Conservation (phyloP, 1,139 yeast species). For the Diutina pseudorugosa region DNA sequence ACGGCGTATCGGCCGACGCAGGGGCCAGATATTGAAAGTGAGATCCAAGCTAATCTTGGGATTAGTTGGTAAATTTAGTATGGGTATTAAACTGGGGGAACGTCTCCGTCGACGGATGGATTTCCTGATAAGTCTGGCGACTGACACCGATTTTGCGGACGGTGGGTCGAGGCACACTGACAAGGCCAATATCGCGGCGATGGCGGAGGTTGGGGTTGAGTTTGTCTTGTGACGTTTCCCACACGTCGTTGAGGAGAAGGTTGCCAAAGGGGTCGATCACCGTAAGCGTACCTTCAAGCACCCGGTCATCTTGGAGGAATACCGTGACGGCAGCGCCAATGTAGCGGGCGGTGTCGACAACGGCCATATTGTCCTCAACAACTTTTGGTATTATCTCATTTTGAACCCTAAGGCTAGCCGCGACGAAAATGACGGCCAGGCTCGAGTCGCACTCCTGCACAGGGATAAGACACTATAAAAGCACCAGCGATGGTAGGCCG, state of each 20-base stretch:
- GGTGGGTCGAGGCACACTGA: constrained; percentile 27
- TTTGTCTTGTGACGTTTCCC: constrained; percentile 21
- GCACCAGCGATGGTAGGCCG: neutral
- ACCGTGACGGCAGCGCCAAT: constrained; percentile 10
- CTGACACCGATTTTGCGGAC: neutral
- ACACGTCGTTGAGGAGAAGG: constrained; percentile 23
- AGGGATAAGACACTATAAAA: neutral
- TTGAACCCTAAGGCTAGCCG: neutral
- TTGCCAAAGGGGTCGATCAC: constrained; percentile 38
- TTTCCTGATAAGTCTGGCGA: neutral
- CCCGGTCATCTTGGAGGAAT: constrained; percentile 19
- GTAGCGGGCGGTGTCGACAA: neutral
- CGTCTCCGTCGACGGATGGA: neutral
- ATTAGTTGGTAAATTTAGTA: no score
- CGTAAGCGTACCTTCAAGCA: constrained; percentile 27
- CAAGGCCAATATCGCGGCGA: constrained; percentile 29
- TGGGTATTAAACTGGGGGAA: neutral
- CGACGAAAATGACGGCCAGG: no score
- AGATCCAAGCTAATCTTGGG: no score
- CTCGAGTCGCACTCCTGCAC: neutral
- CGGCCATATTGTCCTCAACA: no score
- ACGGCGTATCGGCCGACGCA: no score
- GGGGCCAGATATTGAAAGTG: no score
- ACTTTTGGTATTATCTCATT: no score
- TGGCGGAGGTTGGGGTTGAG: constrained; percentile 14